Base-by-base conservation (phyloP, 257 asterid genomes). In the Linderniella brevidens region DNA sequence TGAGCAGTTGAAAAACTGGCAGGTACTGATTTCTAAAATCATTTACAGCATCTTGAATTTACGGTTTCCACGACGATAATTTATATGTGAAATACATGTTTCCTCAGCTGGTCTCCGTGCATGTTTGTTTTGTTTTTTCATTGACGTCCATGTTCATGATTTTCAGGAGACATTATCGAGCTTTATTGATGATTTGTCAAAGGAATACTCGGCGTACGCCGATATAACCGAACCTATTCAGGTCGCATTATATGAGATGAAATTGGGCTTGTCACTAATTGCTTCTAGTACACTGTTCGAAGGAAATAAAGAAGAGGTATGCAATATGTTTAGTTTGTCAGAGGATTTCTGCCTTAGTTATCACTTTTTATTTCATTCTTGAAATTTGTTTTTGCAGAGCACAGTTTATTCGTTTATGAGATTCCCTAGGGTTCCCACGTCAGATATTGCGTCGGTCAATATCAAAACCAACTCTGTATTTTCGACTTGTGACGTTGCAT, bases 161-260 rank as follows among this genome's bases (percentile, higher is more conserved):
- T 67, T 53, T 57, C 93, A 80, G 92, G 77, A 72, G 66, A 76
- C 48, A 8, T 61, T 75, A 14, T 68, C 88, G 12, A 15, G 72
- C 59, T 75, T 77, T 64, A 73, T 84, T 75, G 76, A 73, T 45
- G 70, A 60, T 12, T 53, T 90, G 47, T 76, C 96, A 19, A 65
- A 48, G 19, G 92, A 75, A 68, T 85, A 76, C 69, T 49, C 75
- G 12, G 77, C 66, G 18, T 90, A 76, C 60, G 35, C 50, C 50
- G 98, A 90, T 75, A 46, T 90, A 35, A 61, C 73, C 55, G 93
- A 75, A 61, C 98, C 96, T 54, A 67, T 81, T 48, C 93, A 69
- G 61, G 71, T 76, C 48, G 88, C 96, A 47, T 41, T 90, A 39
- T 85, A 85, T 57, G 98, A 90, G 68, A 73, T 84, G 63, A 90